Percentiles rank a stretch among this genome's conserved stretches.
phyloP scores from a whole-genome alignment of 2,329 filamentous ascomycete species.

The Cladobotryum mycophilum region DNA sequence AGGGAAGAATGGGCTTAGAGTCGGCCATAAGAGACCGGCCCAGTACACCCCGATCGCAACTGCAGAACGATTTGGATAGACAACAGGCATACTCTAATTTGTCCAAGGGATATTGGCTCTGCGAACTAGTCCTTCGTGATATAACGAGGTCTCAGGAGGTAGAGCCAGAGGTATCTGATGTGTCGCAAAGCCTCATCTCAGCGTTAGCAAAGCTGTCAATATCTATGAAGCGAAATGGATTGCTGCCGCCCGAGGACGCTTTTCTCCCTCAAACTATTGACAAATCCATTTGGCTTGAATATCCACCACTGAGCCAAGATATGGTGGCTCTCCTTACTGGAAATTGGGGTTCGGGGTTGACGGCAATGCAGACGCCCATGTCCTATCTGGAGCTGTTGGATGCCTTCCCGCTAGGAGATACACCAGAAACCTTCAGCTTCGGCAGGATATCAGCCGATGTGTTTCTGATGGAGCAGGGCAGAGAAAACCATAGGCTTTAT shows the following conservation, averaged over 20 bases:
- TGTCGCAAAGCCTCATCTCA: conserved; percentile 51
- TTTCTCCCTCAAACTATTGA: conserved; percentile 73
- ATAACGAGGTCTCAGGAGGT: conserved; percentile 38
- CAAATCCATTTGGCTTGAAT: conserved; percentile 74
- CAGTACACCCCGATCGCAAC: conserved; percentile 41
- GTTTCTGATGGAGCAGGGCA: conserved; percentile 66
- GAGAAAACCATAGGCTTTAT: conserved; percentile 59
- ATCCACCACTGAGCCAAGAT: conserved; percentile 67
- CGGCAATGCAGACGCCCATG: conserved; percentile 40
- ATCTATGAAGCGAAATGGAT: conserved; percentile 79
- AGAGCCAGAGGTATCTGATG: conserved; percentile 44
- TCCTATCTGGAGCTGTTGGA: conserved; percentile 53
- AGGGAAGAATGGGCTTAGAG: conserved; percentile 72
- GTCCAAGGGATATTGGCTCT: conserved; percentile 82
- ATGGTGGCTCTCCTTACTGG: conserved; percentile 65
- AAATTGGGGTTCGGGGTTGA: conserved; percentile 44
- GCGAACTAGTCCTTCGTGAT: conserved; percentile 47
- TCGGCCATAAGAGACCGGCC: conserved; percentile 60
- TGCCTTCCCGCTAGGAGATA: conserved; percentile 72
- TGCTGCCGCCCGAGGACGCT: conserved; percentile 63
- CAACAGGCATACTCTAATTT: conserved; percentile 82
- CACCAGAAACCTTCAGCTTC: conserved; percentile 66
- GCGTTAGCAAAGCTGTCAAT: conserved; percentile 67
- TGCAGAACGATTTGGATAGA: conserved; percentile 48
- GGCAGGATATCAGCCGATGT: conserved; percentile 70